Evolutionary conservation across 176 grass and related monocot genomes (phyloP).

Genomic region (Aegilops tauschii): DNA sequence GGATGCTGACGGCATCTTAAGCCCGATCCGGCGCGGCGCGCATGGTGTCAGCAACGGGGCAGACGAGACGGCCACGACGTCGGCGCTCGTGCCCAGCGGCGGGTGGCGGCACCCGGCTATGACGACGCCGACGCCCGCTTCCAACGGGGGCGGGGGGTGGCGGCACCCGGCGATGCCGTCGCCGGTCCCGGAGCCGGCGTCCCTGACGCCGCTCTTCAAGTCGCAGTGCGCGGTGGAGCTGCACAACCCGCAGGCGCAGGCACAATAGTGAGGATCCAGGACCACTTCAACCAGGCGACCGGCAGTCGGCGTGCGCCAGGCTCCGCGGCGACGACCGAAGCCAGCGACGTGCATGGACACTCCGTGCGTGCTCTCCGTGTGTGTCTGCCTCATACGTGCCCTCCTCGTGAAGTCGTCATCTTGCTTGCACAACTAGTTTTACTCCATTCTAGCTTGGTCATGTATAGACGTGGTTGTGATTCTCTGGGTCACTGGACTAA

Average conservation of each 20-base stretch:
- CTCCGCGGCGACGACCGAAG: neutral
- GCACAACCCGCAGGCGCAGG: conserved; percentile 9
- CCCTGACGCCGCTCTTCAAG: conserved; percentile 43
- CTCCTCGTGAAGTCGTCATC: conserved; percentile 1
- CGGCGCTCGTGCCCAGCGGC: neutral
- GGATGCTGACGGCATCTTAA: neutral
- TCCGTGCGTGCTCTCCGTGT: neutral
- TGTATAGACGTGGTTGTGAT: conserved; percentile 6
- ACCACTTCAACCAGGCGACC: neutral
- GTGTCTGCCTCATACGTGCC: too few relatives aligned
- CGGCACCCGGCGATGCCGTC: conserved; percentile 46
- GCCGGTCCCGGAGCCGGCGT: conserved; percentile 47
- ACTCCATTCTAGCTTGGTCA: neutral
- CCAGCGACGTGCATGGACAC: neutral
- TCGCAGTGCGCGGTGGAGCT: conserved; percentile 48
- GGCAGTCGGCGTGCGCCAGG: neutral
- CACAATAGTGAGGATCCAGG: conserved; percentile 26
- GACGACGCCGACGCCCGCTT: neutral
- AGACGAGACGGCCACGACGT: neutral
- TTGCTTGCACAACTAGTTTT: neutral
- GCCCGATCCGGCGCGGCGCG: conserved; percentile 1
- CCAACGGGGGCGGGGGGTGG: conserved; percentile 23
- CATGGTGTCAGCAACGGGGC: neutral
- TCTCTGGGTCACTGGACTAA: conserved; percentile 17
- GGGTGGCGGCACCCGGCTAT: conserved; percentile 56